These are phyloP conservation scores for Fusarium papillatum DNA, from an alignment of 2,329 filamentous ascomycete species.

Conservation along the genomic window DNA sequence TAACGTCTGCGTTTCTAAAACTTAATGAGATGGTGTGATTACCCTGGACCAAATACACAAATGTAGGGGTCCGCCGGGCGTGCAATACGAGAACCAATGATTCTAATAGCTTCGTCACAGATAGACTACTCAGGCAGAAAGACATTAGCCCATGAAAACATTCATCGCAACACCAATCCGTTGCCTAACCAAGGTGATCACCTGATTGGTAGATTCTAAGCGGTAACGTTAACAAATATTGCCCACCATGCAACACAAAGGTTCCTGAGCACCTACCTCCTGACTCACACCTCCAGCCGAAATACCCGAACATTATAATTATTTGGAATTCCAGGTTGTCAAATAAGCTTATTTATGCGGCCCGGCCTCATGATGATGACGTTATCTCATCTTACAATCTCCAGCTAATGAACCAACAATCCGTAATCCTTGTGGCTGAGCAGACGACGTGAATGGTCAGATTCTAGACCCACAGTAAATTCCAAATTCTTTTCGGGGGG, in stretches of 20 bases:
- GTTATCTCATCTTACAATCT: not conserved
- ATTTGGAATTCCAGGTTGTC: not conserved
- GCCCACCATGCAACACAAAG: not conserved
- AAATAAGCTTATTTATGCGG: not conserved
- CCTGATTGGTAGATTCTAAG: not conserved
- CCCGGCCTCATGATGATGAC: not conserved
- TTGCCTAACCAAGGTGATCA: no score
- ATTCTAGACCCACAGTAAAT: not conserved
- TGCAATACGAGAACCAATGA: no score
- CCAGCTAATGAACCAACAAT: not conserved
- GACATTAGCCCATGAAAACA: no score
- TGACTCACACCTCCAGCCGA: not conserved
- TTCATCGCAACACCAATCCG: no score
- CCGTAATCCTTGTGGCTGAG: slow-evolving; percentile 2
- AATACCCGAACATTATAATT: not conserved
- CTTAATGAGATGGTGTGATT: no score
- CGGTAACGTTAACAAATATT: not conserved
- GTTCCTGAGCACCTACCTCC: not conserved
- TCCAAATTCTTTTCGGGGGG: not conserved
- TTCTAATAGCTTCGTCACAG: no score
- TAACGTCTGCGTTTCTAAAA: no score
- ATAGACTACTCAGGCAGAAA: no score
- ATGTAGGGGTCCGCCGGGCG: no score
- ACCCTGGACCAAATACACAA: no score
- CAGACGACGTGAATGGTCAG: not conserved